Percentiles rank a stretch among this genome's conserved stretches.
Evolutionary conservation across 192 early-diverging fungal genomes (phyloP).

Genomic region (Backusella mclennaniae): DNA sequence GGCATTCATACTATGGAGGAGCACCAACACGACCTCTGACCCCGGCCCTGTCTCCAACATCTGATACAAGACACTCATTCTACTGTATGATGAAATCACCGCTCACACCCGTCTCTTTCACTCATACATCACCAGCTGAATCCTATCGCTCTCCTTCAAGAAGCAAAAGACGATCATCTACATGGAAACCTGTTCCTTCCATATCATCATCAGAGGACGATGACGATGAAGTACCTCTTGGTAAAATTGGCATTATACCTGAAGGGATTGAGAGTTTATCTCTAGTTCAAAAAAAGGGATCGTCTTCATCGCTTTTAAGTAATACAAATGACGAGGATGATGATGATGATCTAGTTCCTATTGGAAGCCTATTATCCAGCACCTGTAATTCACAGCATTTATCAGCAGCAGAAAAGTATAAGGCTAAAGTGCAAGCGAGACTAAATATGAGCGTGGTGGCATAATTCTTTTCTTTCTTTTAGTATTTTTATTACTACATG

Average conservation of each 20-base stretch:
- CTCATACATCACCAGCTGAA: not conserved
- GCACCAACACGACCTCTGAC: not conserved
- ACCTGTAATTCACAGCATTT: not conserved
- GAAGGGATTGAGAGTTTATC: not conserved
- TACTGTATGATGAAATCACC: not conserved
- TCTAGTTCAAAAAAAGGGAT: not conserved
- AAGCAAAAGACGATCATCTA: not conserved
- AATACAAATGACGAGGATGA: not conserved
- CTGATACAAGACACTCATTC: not conserved
- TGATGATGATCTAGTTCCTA: not conserved
- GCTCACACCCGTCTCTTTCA: not conserved
- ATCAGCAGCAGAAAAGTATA: not conserved
- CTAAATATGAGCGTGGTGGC: not conserved
- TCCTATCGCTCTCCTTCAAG: not conserved
- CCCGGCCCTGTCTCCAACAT: not conserved
- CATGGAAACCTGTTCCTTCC: not conserved
- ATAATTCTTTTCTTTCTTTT: not conserved
- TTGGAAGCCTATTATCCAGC: not conserved
- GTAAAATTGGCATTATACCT: conserved; percentile 1
- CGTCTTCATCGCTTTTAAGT: not conserved
- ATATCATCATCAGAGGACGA: not conserved
- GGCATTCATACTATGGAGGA: not conserved
- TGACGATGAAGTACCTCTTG: not conserved
- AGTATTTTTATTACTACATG: not conserved
- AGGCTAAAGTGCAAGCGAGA: not conserved